Percentiles rank a stretch among this genome's conserved stretches.
Conservation (phyloP, 371 early-diverging fungal species). For the Mucor irregularis region DNA sequence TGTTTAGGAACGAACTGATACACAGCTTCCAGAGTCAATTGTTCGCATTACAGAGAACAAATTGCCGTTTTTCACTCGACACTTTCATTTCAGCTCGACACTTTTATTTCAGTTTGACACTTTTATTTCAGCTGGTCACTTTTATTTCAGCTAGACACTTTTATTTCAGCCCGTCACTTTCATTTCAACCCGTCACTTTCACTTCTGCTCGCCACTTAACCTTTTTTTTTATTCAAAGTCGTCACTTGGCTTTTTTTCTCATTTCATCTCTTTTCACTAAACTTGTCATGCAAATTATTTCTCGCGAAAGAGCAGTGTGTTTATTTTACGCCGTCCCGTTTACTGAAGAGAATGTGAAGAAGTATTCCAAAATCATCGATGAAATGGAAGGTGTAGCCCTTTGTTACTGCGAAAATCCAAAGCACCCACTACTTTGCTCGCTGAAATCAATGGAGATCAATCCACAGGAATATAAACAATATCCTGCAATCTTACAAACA, state of each 20-base stretch:
- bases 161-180: no score
- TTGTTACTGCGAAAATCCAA: slow-evolving; percentile 17
- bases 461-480: slow-evolving; percentile 12
- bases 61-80: no score
- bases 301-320: background rate
- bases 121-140: no score
- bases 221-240: background rate
- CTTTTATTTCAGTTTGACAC: no score
- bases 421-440: slow-evolving; percentile 11
- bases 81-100: no score
- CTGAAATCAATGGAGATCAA: slow-evolving; percentile 9
- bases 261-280: background rate
- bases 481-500: slow-evolving; percentile 11
- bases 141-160: no score
- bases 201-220: no score
- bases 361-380: slow-evolving; percentile 11
- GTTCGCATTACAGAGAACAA: no score
- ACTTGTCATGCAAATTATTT: background rate
- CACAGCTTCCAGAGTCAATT: no score
- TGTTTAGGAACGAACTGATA: no score
- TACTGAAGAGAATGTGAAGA: slow-evolving; percentile 1
- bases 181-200: no score
- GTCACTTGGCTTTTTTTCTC: background rate
- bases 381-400: slow-evolving; percentile 9
- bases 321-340: background rate